These are phyloP conservation scores for Pseudotsuga menziesii DNA, from an alignment of 75 land plant species.

Conservation along the genomic window DNA sequence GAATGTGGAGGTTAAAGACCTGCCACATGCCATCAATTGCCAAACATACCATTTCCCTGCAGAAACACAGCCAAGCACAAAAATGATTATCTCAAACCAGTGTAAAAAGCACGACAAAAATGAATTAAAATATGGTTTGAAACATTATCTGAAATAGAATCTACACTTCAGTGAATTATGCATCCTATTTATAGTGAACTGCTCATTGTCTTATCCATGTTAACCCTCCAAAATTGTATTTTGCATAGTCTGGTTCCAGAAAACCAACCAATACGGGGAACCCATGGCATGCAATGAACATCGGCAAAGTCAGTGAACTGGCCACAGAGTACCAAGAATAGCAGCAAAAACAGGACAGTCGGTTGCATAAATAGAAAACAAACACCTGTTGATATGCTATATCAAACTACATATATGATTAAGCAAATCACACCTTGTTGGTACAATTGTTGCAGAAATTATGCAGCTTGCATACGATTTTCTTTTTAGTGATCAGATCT, in stretches of 20 bases:
- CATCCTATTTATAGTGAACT: not conserved
- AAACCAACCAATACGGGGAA: conserved; percentile 89
- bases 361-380: not conserved
- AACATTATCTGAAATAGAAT: not conserved
- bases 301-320: conserved; percentile 46
- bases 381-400: not conserved
- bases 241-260: conserved; percentile 95
- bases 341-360: not conserved
- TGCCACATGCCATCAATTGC: conserved; percentile 99
- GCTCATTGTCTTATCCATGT: conserved; percentile 43
- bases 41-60: conserved; percentile 97
- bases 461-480: conserved; percentile 91
- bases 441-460: conserved; percentile 90
- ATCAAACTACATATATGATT: not conserved
- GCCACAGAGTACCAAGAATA: conserved; percentile 29
- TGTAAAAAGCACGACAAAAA: not conserved
- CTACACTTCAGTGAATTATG: not conserved
- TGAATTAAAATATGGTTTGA: not conserved
- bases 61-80: not conserved
- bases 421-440: conserved; percentile 58
- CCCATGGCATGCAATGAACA: conserved; percentile 97
- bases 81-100: not conserved
- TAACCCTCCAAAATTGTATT: conserved; percentile 58
- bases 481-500: conserved; percentile 72
- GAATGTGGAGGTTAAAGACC: conserved; percentile 80